A percentile compares a stretch with the other conserved stretches of the same genome.
These are phyloP conservation scores for Castanea mollissima DNA, from an alignment of 306 rosid species.

Conservation along the genomic window DNA sequence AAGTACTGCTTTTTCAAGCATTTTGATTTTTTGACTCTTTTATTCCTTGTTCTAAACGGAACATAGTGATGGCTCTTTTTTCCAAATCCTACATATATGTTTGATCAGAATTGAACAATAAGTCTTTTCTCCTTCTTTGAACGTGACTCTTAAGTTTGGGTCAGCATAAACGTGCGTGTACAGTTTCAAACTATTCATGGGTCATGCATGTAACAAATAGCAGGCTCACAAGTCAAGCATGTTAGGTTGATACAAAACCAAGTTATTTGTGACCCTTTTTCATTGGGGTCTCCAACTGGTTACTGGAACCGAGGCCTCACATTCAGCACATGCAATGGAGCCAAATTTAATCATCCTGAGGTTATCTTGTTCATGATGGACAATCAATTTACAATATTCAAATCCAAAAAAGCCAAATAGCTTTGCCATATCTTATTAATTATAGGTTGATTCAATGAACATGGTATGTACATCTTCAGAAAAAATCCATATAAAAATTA, in stretches of 20 bases:
- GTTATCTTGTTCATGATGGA: too few relatives aligned
- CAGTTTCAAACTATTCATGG: neutral
- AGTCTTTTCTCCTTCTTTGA: neutral
- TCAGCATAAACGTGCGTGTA: neutral
- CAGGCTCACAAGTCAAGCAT: neutral
- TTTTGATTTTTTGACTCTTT: neutral
- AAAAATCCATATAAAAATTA: neutral
- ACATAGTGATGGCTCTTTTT: too few relatives aligned
- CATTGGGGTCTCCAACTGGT: too few relatives aligned
- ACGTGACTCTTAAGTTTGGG: neutral
- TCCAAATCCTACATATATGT: neutral
- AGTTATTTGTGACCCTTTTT: neutral
- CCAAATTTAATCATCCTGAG: too few relatives aligned
- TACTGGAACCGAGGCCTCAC: too few relatives aligned
- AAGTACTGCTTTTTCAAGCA: conserved; percentile 18
- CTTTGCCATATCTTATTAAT: too few relatives aligned
- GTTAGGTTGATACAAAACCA: neutral
- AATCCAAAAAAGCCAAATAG: too few relatives aligned
- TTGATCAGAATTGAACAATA: neutral
- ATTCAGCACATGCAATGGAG: too few relatives aligned
- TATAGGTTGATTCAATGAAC: too few relatives aligned
- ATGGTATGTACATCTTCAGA: neutral
- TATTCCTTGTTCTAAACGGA: conserved; percentile 3
- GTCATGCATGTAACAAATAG: neutral
- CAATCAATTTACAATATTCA: too few relatives aligned